Base-by-base conservation (phyloP, 2,329 filamentous ascomycete species). In the Zymoseptoria brevis region DNA sequence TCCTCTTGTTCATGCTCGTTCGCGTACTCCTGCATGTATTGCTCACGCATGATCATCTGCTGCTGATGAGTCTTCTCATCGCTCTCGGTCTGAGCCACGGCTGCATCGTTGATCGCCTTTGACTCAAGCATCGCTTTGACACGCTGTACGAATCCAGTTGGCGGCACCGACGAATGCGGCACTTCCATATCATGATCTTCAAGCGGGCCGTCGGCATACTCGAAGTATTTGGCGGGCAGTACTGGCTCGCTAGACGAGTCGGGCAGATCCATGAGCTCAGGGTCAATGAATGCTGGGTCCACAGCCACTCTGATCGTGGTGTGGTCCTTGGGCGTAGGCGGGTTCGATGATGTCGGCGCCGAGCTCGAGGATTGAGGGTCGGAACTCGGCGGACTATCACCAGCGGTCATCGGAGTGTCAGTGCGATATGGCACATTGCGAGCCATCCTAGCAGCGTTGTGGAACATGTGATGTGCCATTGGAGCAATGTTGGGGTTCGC, bases 41-140 rank as follows among this genome's bases (percentile, higher is more conserved):
- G 57, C 19, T 62, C 58, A 41, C 62, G 57, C 21, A 56, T 24
- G 19, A 49, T 53, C n/a, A 52, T 30, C 7, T 57, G 55, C 9
- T 55, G 48, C 35, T 64, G 63, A 55, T 52, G 57, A 8, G 53
- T 61, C 35, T 62, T 63, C 49, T 67, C 60, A 22, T 65, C 65
- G 29, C 57, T 59, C n/a, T 57, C 48, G 29, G 60, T 58, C 8
- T 53, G 45, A 2, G 62, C 65, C 16, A n/a, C 35, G 22, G 67
- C 66, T 8, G 66, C 65, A 24, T 72, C 69, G 11, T 64, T 62
- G 9, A 67, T 67, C n/a, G 69, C 71, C 54, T 70, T 69, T 9
- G 71, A 76, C 66, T 78, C 75, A 9, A 77, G 67, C 60, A 77
- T 74, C 5, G 72, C 74, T 59, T 73, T 75, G 62, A 76, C 74